Base-by-base conservation (phyloP, 2,329 filamentous ascomycete genomes). In the Alternaria infectoria region DNA sequence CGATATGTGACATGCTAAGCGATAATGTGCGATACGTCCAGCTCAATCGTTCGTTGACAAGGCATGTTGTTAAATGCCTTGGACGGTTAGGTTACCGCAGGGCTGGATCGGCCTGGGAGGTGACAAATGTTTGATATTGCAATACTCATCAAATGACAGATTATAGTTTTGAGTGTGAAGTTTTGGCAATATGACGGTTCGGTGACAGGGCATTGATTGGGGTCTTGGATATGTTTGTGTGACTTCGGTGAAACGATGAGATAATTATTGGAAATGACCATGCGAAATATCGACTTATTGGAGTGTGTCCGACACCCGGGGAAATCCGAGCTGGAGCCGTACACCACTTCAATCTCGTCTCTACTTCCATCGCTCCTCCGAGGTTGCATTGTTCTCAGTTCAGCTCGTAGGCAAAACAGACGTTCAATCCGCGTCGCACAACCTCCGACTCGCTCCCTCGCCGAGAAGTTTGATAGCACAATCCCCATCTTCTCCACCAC, bases 381-480 rank as follows among this genome's bases (percentile, higher is more conserved):
- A 25, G 19, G 23, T 36, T 12, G 1, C 13, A 23, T 25, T 5
- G 1, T 9, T 36, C 28, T 36, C 19, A 19, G 21, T 3, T 52
- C 19, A 25, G 13, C 19, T 23, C 9, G 32, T 10, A 52, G 36
- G 49, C 19, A 40, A 52, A 36, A n/a, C 4, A 8, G 8, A 40
- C 3, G 9, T 23, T 10, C 23, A 13, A 25, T n/a, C 19, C 23
- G 19, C 17, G 26, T 61, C 46, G 36, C 52, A 57, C 59, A 61
- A 25, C 17, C 19, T 40, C n/a, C 23, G 19, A 36, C 32, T 57
- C 54, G 26, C 23, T 43, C 15, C 17, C 49, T 43, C 10, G 13
- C 13, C 45, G 26, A 10, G 25, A 57, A 28, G 54, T 61, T 61
- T 57, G 46, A 61, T 51, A 56, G 54, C 32, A 57, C 58, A 43